Percentiles rank a stretch among this genome's conserved stretches.
Conservation (phyloP, 2,329 filamentous ascomycete genomes). For the Aspergillus latus region DNA sequence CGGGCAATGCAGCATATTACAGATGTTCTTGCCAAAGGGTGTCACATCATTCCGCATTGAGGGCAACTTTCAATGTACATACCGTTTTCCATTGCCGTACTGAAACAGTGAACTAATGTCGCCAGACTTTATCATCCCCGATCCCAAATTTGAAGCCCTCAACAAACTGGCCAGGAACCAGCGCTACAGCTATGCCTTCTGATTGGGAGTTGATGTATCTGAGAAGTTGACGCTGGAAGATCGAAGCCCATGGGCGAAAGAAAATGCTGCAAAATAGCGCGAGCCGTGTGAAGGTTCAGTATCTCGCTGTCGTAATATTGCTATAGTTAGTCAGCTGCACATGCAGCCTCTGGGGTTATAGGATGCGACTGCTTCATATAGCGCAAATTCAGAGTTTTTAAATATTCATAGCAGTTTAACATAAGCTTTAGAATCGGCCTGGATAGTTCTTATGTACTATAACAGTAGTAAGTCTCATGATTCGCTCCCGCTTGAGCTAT, state of each 20-base stretch:
- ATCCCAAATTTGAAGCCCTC: conserved; percentile 35
- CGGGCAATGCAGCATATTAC: conserved; percentile 58
- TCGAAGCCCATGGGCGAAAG: conserved; percentile 31
- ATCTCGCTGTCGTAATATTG: no score
- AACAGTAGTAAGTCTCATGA: no score
- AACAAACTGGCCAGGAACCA: conserved; percentile 38
- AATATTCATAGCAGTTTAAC: no score
- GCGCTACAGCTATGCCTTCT: conserved; percentile 40
- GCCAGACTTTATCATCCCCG: conserved; percentile 35
- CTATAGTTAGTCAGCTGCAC: no score
- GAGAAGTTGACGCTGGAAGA: conserved; percentile 36
- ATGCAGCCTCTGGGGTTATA: no score
- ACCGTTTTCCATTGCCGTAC: not conserved
- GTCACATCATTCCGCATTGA: conserved; percentile 54
- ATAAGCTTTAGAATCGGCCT: no score
- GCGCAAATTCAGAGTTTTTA: no score
- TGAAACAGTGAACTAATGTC: not conserved
- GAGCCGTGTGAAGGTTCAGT: not conserved
- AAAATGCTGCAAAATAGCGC: conserved; percentile 28
- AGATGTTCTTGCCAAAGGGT: conserved; percentile 55
- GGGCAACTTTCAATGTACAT: conserved; percentile 47
- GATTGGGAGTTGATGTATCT: conserved; percentile 41
- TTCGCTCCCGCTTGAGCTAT: no score
- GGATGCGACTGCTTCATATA: no score
- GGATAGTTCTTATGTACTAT: no score